phyloP scores from a whole-genome alignment of 768 basidiomycete genomes.

The Imleria badia region DNA sequence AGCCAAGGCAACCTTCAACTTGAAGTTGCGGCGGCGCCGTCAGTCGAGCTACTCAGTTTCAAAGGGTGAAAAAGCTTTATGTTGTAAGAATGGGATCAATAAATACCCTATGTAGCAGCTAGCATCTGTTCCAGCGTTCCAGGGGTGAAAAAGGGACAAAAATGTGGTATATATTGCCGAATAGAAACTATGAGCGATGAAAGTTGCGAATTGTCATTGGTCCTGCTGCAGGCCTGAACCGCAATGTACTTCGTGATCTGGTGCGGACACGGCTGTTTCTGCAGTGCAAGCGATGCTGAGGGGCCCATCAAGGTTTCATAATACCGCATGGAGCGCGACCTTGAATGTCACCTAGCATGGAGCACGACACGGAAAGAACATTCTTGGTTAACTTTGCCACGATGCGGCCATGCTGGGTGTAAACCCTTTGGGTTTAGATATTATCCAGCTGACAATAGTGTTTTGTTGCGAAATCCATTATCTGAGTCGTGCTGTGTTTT shows the following conservation, averaged over 20 bases:
- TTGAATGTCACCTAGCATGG: not conserved
- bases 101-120: not conserved
- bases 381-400: not conserved
- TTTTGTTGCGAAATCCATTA: not conserved
- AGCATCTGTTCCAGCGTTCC: not conserved
- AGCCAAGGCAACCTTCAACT: not conserved
- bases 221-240: no score
- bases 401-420: not conserved
- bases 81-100: constrained; percentile 5
- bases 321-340: constrained; percentile 4
- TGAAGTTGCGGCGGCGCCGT: not conserved
- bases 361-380: no score
- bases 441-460: not conserved
- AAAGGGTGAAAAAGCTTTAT: not conserved
- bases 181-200: not conserved
- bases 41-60: constrained; percentile 2
- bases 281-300: not conserved
- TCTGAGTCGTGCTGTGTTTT: no score
- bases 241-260: not conserved
- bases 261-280: not conserved
- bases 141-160: no score
- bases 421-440: not conserved
- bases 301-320: constrained; percentile 4
- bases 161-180: not conserved
- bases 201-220: not conserved